Base-by-base conservation (phyloP, 2,329 filamentous ascomycete species). In the Colletotrichum higginsianum region DNA sequence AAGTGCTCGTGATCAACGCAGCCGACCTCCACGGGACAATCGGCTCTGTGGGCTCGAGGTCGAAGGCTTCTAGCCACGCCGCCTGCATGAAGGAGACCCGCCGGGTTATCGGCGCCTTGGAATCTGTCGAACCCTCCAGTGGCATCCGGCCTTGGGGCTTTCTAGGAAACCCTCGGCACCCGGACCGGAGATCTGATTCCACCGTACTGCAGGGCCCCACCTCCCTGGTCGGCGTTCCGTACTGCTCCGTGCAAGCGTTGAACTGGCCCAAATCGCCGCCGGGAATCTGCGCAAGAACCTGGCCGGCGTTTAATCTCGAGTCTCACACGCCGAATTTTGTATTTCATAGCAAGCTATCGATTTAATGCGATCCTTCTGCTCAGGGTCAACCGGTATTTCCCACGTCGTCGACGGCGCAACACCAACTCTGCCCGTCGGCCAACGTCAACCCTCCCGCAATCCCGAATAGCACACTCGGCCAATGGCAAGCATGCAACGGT, bases 81-180 rank as follows among this genome's bases (percentile, higher is more conserved):
- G 91, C 88, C 79, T 88, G 84, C 79, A 84, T 81, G 80, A 88
- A 91, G 65, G 80, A 82, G 65, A 91, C 86, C 30, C 38, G 76
- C 76, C 8, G 89, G 88, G 80, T 90, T 91, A 77, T 90, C 87
- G 60, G 88, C 85, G 73, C 86, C 86, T 74, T 83, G 76, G 80
- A 91, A 90, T 89, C 89, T 91, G 82, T 91, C 87, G 77, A 91
- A 92, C 72, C 89, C 26, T 87, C 87, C 89, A 92, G 78, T 86
- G 82, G 81, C 89, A 91, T 11, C 89, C 89, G 12, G 80, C 82
- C 82, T 89, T 86, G 62, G 91, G 83, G 47, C 83, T 81, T 47
- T 77, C 80, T 0, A 89, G 89, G 80, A 90, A 87, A 62, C 78
- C 77, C 71, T 84, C 81, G 35, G 80, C 89, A 91, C 42, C 87